Evolutionary conservation across 192 early-diverging fungal species (phyloP).

Genomic region (Rhizophagus prolifer): DNA sequence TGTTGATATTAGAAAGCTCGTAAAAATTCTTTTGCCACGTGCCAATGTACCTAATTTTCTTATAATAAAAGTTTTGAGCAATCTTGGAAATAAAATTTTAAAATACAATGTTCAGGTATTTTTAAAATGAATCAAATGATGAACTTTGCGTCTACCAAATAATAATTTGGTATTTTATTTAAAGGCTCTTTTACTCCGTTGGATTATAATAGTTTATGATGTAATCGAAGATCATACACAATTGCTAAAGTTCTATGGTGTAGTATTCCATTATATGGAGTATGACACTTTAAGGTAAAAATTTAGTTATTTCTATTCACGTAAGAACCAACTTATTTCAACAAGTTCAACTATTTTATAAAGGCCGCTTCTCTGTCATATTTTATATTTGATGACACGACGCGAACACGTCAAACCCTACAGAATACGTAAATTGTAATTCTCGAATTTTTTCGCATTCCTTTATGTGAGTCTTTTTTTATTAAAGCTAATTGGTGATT

Average conservation of each 20-base stretch:
- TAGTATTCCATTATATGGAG: constrained; percentile 51
- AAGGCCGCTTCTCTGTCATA: constrained; percentile 47
- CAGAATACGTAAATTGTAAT: constrained; percentile 51
- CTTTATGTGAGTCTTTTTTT: background rate
- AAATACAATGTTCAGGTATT: constrained; percentile 35
- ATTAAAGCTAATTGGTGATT: background rate
- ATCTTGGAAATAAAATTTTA: constrained; percentile 30
- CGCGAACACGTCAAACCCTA: constrained; percentile 51
- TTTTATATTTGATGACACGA: constrained; percentile 52
- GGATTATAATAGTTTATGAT: constrained; percentile 50
- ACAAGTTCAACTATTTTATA: background rate
- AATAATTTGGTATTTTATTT: background rate
- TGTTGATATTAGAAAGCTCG: constrained; percentile 32
- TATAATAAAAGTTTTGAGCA: constrained; percentile 36
- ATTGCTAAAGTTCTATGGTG: constrained; percentile 47
- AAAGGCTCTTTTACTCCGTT: constrained; percentile 45
- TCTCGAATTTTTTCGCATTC: background rate
- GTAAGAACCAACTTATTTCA: background rate
- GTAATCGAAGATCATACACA: constrained; percentile 45
- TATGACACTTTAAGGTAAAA: constrained; percentile 46
- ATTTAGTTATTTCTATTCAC: background rate
- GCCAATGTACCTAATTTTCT: constrained; percentile 35
- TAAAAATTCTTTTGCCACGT: constrained; percentile 43
- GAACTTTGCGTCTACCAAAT: background rate
- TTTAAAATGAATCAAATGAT: background rate